Base-by-base conservation (phyloP, 1,284 basidiomycete species). In the Meira miltonrushii region DNA sequence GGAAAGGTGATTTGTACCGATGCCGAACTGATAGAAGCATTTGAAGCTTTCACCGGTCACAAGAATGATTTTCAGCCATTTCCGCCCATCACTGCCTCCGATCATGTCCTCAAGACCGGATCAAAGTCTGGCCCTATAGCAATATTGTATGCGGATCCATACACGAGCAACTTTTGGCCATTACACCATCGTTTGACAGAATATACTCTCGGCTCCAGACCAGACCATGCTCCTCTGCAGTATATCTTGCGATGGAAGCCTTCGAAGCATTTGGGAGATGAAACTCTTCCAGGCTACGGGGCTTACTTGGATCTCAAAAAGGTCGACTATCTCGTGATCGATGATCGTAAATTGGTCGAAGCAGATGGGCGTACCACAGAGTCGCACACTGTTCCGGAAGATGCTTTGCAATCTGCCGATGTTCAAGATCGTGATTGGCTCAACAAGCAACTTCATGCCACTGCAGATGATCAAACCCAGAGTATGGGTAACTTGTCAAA, bases 281-380 rank as follows among this genome's bases (percentile, higher is more conserved):
- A 17, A n/a, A 83, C 84, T 62, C 80, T 97, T 4, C 85, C 88
- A 7, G 93, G 94, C 6, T 98, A 91, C 70, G 93, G 93, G 2
- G 92, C 93, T 7, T 84, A 88, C 28, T 82, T 98, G 57, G 91
- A 95, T 69, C 80, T 98, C 68, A 98, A 98, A 82, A 96, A 94
- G 80, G 96, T 87, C 81, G 94, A 98, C 77, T 98, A 98, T 75
- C 84, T 97, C 13, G 92, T 89, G 2, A 82, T 97, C 25, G 75
- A 78, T 54, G 75, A 78, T 54, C 67, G 75, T 7, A 67, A 69
- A 57, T 60, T 65, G 12, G 40, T 52, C 9, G 54, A 51, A n/a
- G 25, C 46, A 25, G 46, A n/a, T 21, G 46, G 17, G 23, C 2
- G 12, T 5, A 15, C 17, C 8, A 17, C 17, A 17, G 17, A 23